Conservation (phyloP, 805 yeast species). For the Cyberlindnera xylosilytica region DNA sequence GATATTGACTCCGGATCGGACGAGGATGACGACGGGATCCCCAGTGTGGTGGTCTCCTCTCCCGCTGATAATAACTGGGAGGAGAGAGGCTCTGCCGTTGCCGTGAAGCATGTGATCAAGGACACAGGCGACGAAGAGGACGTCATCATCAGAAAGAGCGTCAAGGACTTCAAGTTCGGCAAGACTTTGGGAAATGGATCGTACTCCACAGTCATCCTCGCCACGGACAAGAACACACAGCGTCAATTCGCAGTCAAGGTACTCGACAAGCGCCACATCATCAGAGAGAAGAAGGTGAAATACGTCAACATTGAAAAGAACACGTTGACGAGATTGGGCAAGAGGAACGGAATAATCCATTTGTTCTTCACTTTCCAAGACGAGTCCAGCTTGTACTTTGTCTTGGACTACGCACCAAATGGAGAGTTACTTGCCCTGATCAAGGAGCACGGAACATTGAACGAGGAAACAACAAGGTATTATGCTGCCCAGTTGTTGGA, state of each 20-base stretch:
- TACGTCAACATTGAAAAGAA: constrained; percentile 82
- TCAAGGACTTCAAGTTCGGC: constrained; percentile 86
- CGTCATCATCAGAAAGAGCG: constrained; percentile 50
- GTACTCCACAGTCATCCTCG: constrained; percentile 87
- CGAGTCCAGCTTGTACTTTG: constrained; percentile 66
- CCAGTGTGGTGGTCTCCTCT: background rate
- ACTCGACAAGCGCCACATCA: constrained; percentile 71
- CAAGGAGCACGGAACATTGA: constrained; percentile 66
- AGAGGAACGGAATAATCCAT: constrained; percentile 60
- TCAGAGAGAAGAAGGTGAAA: constrained; percentile 78
- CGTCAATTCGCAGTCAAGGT: constrained; percentile 79
- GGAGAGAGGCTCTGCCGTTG: constrained; percentile 56
- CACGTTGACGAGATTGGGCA: constrained; percentile 66
- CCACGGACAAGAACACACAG: constrained; percentile 72
- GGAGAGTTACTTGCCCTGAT: constrained; percentile 72
- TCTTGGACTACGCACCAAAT: constrained; percentile 73
- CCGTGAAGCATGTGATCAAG: constrained; percentile 42
- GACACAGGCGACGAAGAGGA: constrained; percentile 49
- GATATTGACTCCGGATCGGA: constrained; percentile 1
- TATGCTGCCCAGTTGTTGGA: constrained; percentile 74
- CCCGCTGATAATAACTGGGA: constrained; percentile 11
- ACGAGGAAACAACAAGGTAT: constrained; percentile 64
- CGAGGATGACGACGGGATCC: constrained; percentile 5
- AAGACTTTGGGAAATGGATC: constrained; percentile 93
- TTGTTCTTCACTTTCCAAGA: constrained; percentile 80